Evolutionary conservation across 179 eudicot genomes (phyloP), one percentile per base, ranked within the genome.

Genomic region (Nepenthes alata): DNA sequence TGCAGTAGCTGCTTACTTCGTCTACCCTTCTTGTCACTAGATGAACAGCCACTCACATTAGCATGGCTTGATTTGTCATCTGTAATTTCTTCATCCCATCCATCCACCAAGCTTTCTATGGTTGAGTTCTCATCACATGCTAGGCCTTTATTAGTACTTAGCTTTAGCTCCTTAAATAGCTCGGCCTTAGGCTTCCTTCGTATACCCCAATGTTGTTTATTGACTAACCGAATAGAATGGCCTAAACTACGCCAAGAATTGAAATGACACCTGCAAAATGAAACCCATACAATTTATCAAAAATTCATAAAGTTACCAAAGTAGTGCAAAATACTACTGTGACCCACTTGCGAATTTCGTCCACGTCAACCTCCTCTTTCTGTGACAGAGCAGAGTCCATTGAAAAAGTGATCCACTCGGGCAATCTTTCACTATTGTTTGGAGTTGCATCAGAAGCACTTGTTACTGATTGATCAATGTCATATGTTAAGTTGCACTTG

Each of bases 321-420:
- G 3, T 45, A 55, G n/a, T 36, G 50, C 8, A 57, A 47, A 13
- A 49, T 8, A 47, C 7, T 4, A 56, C 35, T 55, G 52, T 16
- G 35, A 51, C 83, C 57, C 54, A 93, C 97, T 70, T 89, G 81
- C 74, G 80, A 53, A 89, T 70, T 36, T 81, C 83, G 25, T 79
- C 83, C 11, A 65, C 60, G n/a, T 70, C 69, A 55, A 68, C 45
- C 57, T 54, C 77, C 58, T 78, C 79, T 53, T 69, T 75, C 11
- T 53, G 73, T 51, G 79, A 75, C 64, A 93, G 76, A 61, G 83
- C 83, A 70, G 68, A 68, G 72, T 93, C 98, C 95, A 91, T 84
- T 16, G 67, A 64, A 69, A 57, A 57, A 62, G 80, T 70, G 60
- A 84, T 84, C 39, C 89, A 72, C 63, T 67, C 74, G 61, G 58